Percentiles rank a stretch among this genome's conserved stretches.
phyloP scores from a whole-genome alignment of 2,329 filamentous ascomycete genomes.

The Colletotrichum endophyticum region DNA sequence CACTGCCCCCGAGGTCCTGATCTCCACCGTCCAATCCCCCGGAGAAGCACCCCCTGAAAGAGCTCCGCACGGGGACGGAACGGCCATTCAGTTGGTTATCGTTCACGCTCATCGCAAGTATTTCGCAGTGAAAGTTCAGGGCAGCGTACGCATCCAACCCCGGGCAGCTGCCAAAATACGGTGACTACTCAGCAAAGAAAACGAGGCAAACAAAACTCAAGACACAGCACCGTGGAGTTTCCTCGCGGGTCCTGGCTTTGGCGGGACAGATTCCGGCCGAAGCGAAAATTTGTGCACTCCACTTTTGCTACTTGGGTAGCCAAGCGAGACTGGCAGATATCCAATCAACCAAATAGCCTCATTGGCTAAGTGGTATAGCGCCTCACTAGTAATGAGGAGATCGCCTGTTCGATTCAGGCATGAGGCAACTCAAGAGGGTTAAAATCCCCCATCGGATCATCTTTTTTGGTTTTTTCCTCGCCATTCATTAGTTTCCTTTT shows the following conservation, averaged over 20 bases:
- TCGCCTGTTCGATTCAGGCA: constrained; percentile 13
- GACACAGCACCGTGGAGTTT: neutral
- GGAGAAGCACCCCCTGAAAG: neutral
- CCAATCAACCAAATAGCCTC: neutral
- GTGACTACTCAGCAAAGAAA: rapidly evolving
- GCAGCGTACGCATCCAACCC: neutral
- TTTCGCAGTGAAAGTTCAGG: neutral
- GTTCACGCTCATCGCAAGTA: neutral
- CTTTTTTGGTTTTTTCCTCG: neutral
- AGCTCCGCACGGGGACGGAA: neutral
- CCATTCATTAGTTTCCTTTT: neutral
- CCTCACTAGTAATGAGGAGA: constrained; percentile 20
- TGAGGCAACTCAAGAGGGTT: neutral
- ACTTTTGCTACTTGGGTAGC: neutral
- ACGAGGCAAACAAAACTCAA: neutral
- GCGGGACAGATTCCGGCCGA: neutral
- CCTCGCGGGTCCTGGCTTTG: neutral
- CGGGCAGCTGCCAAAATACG: rapidly evolving
- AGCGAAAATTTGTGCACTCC: neutral
- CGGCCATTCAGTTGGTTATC: neutral
- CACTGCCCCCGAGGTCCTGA: neutral
- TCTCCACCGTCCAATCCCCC: neutral
- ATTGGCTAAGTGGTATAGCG: constrained; percentile 19
- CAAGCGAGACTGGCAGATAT: rapidly evolving
- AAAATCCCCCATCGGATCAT: rapidly evolving